Evolutionary conservation across 768 basidiomycete species (phyloP).

Genomic region (Mycena polygramma): DNA sequence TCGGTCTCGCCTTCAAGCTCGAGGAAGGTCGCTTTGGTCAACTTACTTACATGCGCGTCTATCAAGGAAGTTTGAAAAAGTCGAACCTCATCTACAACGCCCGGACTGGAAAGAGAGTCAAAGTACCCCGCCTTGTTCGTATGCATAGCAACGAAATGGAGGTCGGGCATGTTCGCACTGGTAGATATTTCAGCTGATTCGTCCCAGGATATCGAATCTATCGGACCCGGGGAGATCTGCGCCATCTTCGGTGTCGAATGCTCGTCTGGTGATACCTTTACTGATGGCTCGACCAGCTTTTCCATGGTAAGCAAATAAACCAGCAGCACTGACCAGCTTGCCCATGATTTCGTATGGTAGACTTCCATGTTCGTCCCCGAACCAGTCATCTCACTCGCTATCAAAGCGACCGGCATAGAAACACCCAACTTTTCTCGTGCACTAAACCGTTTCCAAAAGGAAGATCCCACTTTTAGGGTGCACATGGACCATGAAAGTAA

Average conservation of each 20-base stretch:
- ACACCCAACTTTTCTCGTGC: slow-evolving; percentile 97
- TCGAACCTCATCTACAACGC: slow-evolving; percentile 90
- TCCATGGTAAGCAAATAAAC: slow-evolving; percentile 80
- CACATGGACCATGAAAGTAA: slow-evolving; percentile 95
- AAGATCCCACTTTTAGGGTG: slow-evolving; percentile 98
- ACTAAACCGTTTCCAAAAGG: slow-evolving; percentile 97
- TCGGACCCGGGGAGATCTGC: slow-evolving; percentile 98
- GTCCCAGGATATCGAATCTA: slow-evolving; percentile 85
- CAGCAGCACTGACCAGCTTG: neutral
- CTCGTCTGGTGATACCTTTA: slow-evolving; percentile 97
- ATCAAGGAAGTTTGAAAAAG: slow-evolving; percentile 94
- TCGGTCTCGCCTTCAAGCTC: slow-evolving; percentile 97
- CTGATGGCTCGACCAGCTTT: slow-evolving; percentile 88
- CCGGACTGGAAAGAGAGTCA: slow-evolving; percentile 95
- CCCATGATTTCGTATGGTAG: slow-evolving; percentile 56
- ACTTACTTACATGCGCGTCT: slow-evolving; percentile 97
- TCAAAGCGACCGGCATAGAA: slow-evolving; percentile 93
- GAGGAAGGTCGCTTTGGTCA: slow-evolving; percentile 98
- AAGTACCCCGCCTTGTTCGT: slow-evolving; percentile 94
- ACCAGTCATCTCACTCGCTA: slow-evolving; percentile 95
- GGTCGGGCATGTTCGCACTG: slow-evolving; percentile 58
- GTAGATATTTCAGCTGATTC: neutral
- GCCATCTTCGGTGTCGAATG: slow-evolving; percentile 99
- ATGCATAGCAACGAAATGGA: slow-evolving; percentile 99
- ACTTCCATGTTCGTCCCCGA: slow-evolving; percentile 99